Percentiles rank a stretch among this genome's conserved stretches.
phyloP scores from a whole-genome alignment of 306 rosid genomes.

The apple (Malus domestica) region ASM211411v1 NC_041793.1:8658001-8658500 shows the following conservation, averaged over 20 bases:
- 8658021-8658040: background rate
- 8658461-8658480: no score
- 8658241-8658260: background rate
- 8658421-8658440: no score
- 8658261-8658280: background rate
- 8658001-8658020: background rate
- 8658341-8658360: background rate
- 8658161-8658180: background rate
- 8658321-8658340: background rate
- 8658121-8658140: background rate
- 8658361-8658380: background rate
- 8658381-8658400: no score
- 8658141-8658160: background rate
- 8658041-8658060: background rate
- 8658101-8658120: background rate
- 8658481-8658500: no score
- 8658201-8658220: background rate
- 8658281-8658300: background rate
- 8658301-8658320: background rate
- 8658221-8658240: background rate
- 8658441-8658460: no score
- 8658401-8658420: no score
- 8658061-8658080: background rate
- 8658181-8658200: background rate
- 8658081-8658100: background rate